Evolutionary conservation across 2,329 filamentous ascomycete genomes (phyloP).

Genomic region (Akanthomyces lecanii): DNA sequence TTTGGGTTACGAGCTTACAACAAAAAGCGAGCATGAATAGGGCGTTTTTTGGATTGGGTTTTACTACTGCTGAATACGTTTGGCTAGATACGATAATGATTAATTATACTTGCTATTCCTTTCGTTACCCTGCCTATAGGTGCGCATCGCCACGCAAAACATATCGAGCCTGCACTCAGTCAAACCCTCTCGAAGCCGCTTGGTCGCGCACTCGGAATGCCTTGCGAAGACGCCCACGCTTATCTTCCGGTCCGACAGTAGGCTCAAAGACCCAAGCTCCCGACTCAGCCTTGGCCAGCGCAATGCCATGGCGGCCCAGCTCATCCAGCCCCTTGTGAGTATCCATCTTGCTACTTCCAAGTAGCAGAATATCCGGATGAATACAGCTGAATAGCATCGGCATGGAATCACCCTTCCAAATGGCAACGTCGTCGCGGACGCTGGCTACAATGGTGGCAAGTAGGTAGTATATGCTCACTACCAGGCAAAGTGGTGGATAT

Average conservation of each 20-base stretch:
- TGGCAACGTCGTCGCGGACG: slow-evolving; percentile 32
- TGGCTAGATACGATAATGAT: slow-evolving; percentile 8
- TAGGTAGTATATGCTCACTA: slow-evolving; percentile 33
- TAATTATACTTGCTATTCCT: slow-evolving; percentile 5
- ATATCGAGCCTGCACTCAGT: neutral
- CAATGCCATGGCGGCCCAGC: slow-evolving; percentile 32
- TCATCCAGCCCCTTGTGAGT: slow-evolving; percentile 32
- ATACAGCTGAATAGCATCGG: slow-evolving; percentile 38
- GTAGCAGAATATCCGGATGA: slow-evolving; percentile 29
- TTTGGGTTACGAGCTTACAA: neutral
- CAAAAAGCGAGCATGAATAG: neutral
- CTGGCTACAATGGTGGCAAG: slow-evolving; percentile 33
- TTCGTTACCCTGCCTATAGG: neutral
- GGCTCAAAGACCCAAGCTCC: slow-evolving; percentile 36
- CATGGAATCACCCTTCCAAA: slow-evolving; percentile 36
- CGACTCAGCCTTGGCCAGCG: slow-evolving; percentile 30
- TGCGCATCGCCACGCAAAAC: neutral
- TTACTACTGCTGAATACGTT: slow-evolving; percentile 1
- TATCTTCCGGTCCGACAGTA: slow-evolving; percentile 6
- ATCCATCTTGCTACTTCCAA: slow-evolving; percentile 32
- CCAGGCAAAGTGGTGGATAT: slow-evolving; percentile 32
- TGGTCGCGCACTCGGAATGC: slow-evolving; percentile 5
- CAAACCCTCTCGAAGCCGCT: neutral
- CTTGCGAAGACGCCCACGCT: neutral
- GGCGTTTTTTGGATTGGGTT: neutral